These are phyloP conservation scores for Candida jianshihensis DNA, from an alignment of 805 yeast genomes.

Conservation along the genomic window DNA sequence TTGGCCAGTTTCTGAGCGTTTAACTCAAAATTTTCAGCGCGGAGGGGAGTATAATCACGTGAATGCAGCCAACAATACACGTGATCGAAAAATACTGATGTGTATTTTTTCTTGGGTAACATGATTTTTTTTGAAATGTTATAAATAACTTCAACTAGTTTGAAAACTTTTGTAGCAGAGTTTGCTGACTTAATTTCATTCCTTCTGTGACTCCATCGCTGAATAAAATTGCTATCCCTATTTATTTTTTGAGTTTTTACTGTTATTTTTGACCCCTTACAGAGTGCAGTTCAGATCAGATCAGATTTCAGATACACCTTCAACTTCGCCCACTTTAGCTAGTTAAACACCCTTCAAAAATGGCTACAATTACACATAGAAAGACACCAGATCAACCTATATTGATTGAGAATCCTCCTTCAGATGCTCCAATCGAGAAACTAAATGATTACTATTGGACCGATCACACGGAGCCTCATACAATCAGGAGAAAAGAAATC, in stretches of 20 bases:
- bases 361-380: conserved; percentile 24
- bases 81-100: background rate
- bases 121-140: background rate
- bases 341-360: background rate
- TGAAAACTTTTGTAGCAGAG: too few species aligned
- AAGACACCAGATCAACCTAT: conserved; percentile 19
- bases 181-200: too few species aligned
- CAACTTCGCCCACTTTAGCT: background rate
- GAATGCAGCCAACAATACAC: background rate
- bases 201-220: too few species aligned
- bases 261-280: too few species aligned
- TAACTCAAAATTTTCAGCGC: background rate
- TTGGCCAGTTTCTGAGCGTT: background rate
- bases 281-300: too few species aligned
- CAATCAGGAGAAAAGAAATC: conserved; percentile 63
- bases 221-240: too few species aligned
- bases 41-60: background rate
- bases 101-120: background rate
- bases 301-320: background rate
- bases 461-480: conserved; percentile 73
- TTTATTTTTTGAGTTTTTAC: too few species aligned
- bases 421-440: conserved; percentile 24
- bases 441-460: conserved; percentile 80
- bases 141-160: too few species aligned
- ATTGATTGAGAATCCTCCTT: conserved; percentile 25